Base-by-base conservation (phyloP, 1,284 basidiomycete species). In the Ustilago loliicola region DNA sequence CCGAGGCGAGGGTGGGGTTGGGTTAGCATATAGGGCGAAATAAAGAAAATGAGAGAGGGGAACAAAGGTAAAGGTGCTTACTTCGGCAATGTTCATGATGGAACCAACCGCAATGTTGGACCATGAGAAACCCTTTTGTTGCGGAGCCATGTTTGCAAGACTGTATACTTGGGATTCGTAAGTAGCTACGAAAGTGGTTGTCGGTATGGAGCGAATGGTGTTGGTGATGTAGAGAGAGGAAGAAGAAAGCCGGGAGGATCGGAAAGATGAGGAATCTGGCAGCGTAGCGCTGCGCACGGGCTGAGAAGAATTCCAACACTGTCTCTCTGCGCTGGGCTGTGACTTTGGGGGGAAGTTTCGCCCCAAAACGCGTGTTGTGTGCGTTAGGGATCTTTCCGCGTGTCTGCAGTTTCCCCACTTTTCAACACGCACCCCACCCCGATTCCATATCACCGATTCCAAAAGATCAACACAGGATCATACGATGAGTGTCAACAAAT, bases 71-170 rank as follows among this genome's bases (percentile, higher is more conserved):
- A n/a, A 2, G 38, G 53, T 15, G 94, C 93, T 95, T 94, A 97
- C 97, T 84, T 95, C 81, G 89, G 94, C 88, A 95, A 95, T 96
- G 78, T 83, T 80, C 81, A 79, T 80, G 53, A 70, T 89, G 88
- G 88, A 87, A 93, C 96, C 96, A 88, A 99, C 94, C 78, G 96
- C 96, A 88, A 98, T 98, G 89, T 99, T 99, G 84, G 94, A 96
- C 95, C 95, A 99, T 88, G 91, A 96, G 85, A 98, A 91, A 84
- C 95, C 95, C 88, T 96, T 96, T 42, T 84, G 87, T 79, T 86
- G 85, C 50, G 89, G 89, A 32, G 89, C 89, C 89, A 89, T 89
- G 3, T 6, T 86, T 68, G 52, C 50, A n/a, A n/a, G n/a, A n/a
- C n/a, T n/a, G n/a, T n/a, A n/a, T n/a, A n/a, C n/a, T n/a, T n/a